Evolutionary conservation across 2,329 filamentous ascomycete species (phyloP), one percentile per base, ranked within the genome.

Genomic region (Annulohypoxylon truncatum): DNA sequence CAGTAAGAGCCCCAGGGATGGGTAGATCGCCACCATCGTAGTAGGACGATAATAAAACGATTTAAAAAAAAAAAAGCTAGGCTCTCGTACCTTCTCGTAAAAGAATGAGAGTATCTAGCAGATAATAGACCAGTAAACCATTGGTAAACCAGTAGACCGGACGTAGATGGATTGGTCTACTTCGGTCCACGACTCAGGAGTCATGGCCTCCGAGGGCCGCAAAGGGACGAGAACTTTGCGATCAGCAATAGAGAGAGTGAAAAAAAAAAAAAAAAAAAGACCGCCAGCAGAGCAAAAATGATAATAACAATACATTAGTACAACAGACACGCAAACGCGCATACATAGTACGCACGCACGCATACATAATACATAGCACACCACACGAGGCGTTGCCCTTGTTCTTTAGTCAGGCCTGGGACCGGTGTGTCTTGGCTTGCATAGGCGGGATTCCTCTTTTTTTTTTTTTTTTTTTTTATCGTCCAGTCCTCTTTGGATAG

Each of bases 361-460:
- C 51, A 40, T 46, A 46, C 53, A 42, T 53, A 57, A 38, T 46
- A 57, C 35, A 38, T 38, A 38, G n/a, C 35, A 38, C 35, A 38
- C 35, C 35, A 64, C 53, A 65, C 35, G 64, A 67, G 60, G 64
- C 67, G 58, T 48, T 67, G 64, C 64, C 61, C 58, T 64, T 57
- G 47, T 66, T 44, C 51, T 65, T 54, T 67, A 71, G 67, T 66
- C 64, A 66, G 65, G 63, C 53, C 64, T 60, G 64, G 62, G 31
- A 50, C 48, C 20, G 51, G 48, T 38, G 24, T 52, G 44, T 61
- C 69, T 71, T 71, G 69, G 69, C 69, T 35, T 70, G 69, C 67
- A 71, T 64, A 64, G 64, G 69, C 68, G 64, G 64, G 59, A 67
- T 68, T 66, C 46, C 53, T 60, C 57, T 60, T 51, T 58, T 52